phyloP scores from a whole-genome alignment of 2,329 filamentous ascomycete species.

The Malbranchea zuffiana region DNA sequence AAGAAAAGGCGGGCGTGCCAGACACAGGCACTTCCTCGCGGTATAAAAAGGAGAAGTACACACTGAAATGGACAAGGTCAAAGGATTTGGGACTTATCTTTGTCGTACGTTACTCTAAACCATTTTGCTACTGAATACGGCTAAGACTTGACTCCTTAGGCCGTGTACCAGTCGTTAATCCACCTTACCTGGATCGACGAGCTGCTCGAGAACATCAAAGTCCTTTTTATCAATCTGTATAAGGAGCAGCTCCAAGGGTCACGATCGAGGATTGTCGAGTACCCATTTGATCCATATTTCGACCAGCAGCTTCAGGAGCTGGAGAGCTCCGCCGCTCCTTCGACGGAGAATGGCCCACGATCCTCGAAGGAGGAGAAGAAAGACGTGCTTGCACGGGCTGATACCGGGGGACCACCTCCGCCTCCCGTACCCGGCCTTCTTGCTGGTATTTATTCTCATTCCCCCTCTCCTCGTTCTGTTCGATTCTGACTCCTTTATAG shows the following conservation, averaged over 20 bases:
- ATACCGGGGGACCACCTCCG: conserved; percentile 40
- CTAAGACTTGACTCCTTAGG: conserved; percentile 45
- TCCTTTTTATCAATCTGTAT: conserved; percentile 83
- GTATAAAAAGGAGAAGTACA: conserved; percentile 88
- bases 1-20: conserved; percentile 62
- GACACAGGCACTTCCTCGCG: conserved; percentile 52
- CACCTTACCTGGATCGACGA: conserved; percentile 96
- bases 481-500: conserved; percentile 22
- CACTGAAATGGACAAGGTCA: conserved; percentile 80
- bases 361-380: conserved; percentile 30
- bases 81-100: conserved; percentile 95
- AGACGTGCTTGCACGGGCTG: conserved; percentile 39
- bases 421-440: conserved; percentile 43
- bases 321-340: conserved; percentile 28
- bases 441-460: conserved; percentile 30
- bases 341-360: conserved; percentile 37
- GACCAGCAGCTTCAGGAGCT: conserved; percentile 83
- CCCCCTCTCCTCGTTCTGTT: background rate
- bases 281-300: conserved; percentile 85
- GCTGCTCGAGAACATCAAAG: conserved; percentile 87
- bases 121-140: background rate
- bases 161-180: conserved; percentile 89
- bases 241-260: conserved; percentile 74
- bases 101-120: conserved; percentile 51
- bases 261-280: conserved; percentile 67